A percentile compares a stretch with the other conserved stretches of the same genome.
These are phyloP conservation scores for Mycena galopus DNA, from an alignment of 768 basidiomycete genomes.

Conservation along the genomic window DNA sequence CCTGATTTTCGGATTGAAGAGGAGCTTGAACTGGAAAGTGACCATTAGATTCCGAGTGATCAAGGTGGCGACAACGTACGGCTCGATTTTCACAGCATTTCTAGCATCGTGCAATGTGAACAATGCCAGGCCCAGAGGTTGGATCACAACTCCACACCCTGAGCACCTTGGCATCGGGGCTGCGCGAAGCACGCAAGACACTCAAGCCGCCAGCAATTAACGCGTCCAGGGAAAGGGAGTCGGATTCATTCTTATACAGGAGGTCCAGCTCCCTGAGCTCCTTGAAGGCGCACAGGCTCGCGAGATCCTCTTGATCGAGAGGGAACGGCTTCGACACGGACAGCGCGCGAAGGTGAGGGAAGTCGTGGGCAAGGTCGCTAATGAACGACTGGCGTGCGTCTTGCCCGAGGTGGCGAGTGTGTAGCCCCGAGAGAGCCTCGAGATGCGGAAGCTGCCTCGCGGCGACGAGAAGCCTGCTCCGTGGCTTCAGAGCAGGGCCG, in stretches of 20 bases:
- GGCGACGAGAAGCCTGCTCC: neutral
- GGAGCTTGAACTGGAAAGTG: too few relatives aligned
- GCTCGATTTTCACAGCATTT: too few relatives aligned
- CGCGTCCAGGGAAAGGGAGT: neutral
- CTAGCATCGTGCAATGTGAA: neutral
- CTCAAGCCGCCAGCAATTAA: neutral
- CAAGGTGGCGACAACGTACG: too few relatives aligned
- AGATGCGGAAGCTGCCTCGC: conserved; percentile 2
- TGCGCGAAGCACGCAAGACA: neutral
- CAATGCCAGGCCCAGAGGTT: neutral
- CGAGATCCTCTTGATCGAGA: neutral
- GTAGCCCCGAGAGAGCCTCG: conserved; percentile 2
- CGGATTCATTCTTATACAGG: neutral
- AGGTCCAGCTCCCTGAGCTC: conserved; percentile 4
- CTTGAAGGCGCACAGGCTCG: neutral
- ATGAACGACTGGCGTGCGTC: neutral
- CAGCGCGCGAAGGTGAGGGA: conserved; percentile 9
- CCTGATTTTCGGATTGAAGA: too few relatives aligned
- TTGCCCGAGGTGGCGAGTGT: neutral
- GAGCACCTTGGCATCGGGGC: neutral
- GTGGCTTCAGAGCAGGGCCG: neutral
- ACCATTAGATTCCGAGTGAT: too few relatives aligned
- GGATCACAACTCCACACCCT: neutral
- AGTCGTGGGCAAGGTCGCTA: neutral
- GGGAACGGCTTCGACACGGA: neutral